phyloP scores from a whole-genome alignment of 129 eudicot species.

The Cynara cardunculus region DNA sequence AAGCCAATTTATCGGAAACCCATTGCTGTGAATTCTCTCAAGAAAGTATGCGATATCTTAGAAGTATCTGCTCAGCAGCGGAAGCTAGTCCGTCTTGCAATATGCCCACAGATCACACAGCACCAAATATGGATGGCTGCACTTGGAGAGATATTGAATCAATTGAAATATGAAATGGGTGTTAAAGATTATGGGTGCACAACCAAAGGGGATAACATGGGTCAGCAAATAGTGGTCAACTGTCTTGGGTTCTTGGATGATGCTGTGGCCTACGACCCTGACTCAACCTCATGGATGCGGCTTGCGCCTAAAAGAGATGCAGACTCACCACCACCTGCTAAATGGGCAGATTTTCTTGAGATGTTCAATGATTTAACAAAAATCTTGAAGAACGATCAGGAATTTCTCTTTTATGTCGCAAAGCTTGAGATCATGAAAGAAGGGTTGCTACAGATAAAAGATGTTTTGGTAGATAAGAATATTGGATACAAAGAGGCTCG shows the following conservation, averaged over 20 bases:
- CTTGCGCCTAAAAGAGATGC: conserved; percentile 42
- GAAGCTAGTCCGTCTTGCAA: conserved; percentile 14
- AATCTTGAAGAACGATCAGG: conserved; percentile 55
- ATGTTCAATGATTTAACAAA: conserved; percentile 62
- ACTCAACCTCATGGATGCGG: conserved; percentile 87
- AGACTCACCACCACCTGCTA: conserved; percentile 36
- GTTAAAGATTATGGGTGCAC: conserved; percentile 11
- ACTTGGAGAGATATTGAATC: conserved; percentile 53
- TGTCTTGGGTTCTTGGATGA: conserved; percentile 65
- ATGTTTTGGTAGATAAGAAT: conserved; percentile 70
- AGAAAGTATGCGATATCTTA: conserved; percentile 46
- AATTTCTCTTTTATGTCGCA: conserved; percentile 37
- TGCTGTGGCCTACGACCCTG: conserved; percentile 44
- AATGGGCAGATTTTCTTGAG: conserved; percentile 83
- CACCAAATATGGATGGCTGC: conserved; percentile 74
- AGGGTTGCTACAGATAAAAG: conserved; percentile 82
- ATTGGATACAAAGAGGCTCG: conserved; percentile 59
- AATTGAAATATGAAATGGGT: conserved; percentile 51
- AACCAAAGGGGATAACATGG: conserved; percentile 47
- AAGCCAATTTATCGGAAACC: conserved; percentile 44
- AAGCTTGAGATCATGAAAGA: conserved; percentile 88
- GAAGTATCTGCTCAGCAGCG: conserved; percentile 78
- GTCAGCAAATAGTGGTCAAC: conserved; percentile 52
- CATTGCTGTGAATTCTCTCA: conserved; percentile 49
- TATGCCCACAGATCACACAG: conserved; percentile 82